Base-by-base conservation (phyloP, 2,329 filamentous ascomycete species). In the Bertia moriformis region DNA sequence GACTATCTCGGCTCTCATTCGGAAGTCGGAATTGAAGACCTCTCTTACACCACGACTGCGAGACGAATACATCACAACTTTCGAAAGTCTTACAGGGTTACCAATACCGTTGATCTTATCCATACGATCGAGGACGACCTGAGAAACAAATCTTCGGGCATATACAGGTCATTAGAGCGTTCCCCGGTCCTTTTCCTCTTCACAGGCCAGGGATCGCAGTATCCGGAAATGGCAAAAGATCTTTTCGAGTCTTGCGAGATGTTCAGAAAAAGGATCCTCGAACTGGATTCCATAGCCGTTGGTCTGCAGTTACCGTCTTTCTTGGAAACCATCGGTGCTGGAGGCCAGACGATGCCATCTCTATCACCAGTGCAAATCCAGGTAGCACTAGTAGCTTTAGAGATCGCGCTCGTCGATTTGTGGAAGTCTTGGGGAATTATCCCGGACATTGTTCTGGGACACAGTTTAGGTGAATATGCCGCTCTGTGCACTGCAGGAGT, bases 381-480 rank as follows among this genome's bases (percentile, higher is more conserved):
- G 42, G 52, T 69, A 0, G 57, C 54, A 1, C 48, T 62, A 3
- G 48, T 55, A 5, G 52, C 49, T 29, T 47, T 60, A 1, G 54
- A 70, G 42, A 63, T 65, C 10, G 62, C 66, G 1, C 45, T 70
- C 2, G 56, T 56, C 4, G 50, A 51, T 14, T 49, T 60, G 0
- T 69, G 63, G 65, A 45, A 43, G 0, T 54, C 51, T 0, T 54
- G 57, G 43, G 60, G 58, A 1, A 44, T 69, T 12, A 46, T 44
- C 4, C 64, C 66, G 5, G 55, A 61, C 24, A 63, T 55, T 1
- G 64, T 68, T 3, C 45, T 69, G 3, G 66, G 66, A 3, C 65
- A 67, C 43, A 78, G 72, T 45, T 58, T 80, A 14, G 73, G 73
- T 36, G 73, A 78, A 50, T 78, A 76, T 49, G 73, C 73, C 18